Evolutionary conservation across 2,329 filamentous ascomycete species (phyloP).

Genomic region (Penicillium sp.): DNA sequence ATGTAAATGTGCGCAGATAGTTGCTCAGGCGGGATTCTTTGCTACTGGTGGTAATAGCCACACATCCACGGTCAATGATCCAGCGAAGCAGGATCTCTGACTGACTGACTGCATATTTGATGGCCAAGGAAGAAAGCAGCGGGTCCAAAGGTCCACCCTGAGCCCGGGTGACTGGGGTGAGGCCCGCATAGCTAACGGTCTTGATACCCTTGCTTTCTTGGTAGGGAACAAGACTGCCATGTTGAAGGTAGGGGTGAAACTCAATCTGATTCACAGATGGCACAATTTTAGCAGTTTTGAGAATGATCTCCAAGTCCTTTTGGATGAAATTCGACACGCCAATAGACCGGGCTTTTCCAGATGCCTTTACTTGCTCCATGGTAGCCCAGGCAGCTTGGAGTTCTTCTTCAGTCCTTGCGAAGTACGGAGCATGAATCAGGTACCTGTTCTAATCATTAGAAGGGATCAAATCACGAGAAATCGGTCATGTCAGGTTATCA

Average conservation of each 20-base stretch:
- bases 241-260: slow-evolving; percentile 50
- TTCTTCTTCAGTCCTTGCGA: slow-evolving; percentile 52
- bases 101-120: slow-evolving; percentile 60
- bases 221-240: slow-evolving; percentile 42
- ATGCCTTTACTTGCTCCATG: slow-evolving; percentile 59
- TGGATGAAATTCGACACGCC: slow-evolving; percentile 63
- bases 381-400: slow-evolving; percentile 59
- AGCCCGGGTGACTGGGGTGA: slow-evolving; percentile 54
- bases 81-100: slow-evolving; percentile 60
- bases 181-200: slow-evolving; percentile 43
- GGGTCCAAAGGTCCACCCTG: slow-evolving; percentile 57
- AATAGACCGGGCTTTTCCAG: slow-evolving; percentile 60
- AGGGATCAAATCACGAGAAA: neutral
- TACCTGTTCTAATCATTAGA: slow-evolving; percentile 44
- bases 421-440: slow-evolving; percentile 63
- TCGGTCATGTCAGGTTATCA: neutral
- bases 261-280: slow-evolving; percentile 42
- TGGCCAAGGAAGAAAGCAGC: slow-evolving; percentile 52
- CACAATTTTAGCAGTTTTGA: slow-evolving; percentile 43
- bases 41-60: slow-evolving; percentile 59
- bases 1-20: slow-evolving; percentile 56
- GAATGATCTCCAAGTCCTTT: slow-evolving; percentile 54
- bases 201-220: slow-evolving; percentile 45
- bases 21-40: slow-evolving; percentile 61
- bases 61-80: slow-evolving; percentile 60